Base-by-base conservation (phyloP, 805 yeast species). In the Myxozyma sirexii region DNA sequence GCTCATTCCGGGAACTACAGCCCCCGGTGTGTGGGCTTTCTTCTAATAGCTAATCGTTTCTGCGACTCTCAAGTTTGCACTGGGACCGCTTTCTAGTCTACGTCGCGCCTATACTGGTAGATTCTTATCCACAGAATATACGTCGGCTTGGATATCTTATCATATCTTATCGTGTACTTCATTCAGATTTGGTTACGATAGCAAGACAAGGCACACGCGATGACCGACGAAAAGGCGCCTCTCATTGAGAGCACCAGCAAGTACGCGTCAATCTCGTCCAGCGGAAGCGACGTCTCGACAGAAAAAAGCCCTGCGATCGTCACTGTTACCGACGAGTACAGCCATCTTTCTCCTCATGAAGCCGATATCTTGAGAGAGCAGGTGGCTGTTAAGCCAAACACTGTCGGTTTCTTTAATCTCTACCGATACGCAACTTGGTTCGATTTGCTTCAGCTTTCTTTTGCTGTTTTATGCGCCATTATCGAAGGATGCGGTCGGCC, bases 401-500 rank as follows among this genome's bases (percentile, higher is more conserved):
- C 64, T 12, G 63, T 66, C 2, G 58, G 60, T 1, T 70, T 72
- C 13, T 62, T 68, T 24, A 64, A 71, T 49, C 59, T 76, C 24
- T 76, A 67, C 62, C 64, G 74, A 33, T 76, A 72, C 62, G 77
- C 79, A 4, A 67, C 68, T 29, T 56, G 61, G 17, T 51, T 41
- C 42, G 79, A 76, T n/a, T 5, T 55, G 26, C 23, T 39, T 10
- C 42, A 51, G 5, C 56, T 57, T 19, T 15, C 33, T 38, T 27
- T 60, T 17, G 56, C 43, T 13, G 23, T 33, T n/a, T 54, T 70
- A 29, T 67, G 70, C 54, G 67, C 79, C 1, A 67, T 73, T 7
- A 70, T 70, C 6, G 72, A 74, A 8, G 79, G 79, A 17, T 77
- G 73, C 8, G 74, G 74, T 4, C 59, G 77, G 54, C 79, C 79